Conservation (phyloP, 83 land plant genomes). For the Diphasiastrum complanatum region DNA sequence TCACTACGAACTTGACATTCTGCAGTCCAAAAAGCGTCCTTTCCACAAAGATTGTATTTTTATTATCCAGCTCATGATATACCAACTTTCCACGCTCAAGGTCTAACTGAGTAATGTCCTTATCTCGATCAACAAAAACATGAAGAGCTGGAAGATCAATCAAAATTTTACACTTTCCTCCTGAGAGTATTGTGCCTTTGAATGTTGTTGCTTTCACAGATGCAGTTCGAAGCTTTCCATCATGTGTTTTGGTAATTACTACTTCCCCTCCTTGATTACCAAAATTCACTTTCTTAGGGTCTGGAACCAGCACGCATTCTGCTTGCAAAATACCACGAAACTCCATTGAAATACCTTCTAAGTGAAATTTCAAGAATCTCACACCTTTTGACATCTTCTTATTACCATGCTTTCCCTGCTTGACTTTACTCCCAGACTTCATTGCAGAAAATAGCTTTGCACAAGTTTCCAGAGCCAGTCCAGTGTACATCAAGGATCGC, state of each 20-base stretch:
- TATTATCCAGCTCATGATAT: slow-evolving; percentile 57
- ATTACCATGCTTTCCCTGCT: slow-evolving; percentile 24
- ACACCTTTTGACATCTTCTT: slow-evolving; percentile 39
- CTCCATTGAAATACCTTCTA: slow-evolving; percentile 54
- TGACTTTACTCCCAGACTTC: slow-evolving; percentile 25
- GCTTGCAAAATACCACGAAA: slow-evolving; percentile 47
- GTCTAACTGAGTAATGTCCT: slow-evolving; percentile 53
- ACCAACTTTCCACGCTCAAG: slow-evolving; percentile 56
- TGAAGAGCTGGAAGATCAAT: slow-evolving; percentile 53
- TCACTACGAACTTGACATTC: slow-evolving; percentile 66
- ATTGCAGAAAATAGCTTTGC: slow-evolving; percentile 36
- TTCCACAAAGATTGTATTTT: slow-evolving; percentile 26
- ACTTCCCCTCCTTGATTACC: slow-evolving; percentile 84
- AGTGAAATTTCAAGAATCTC: slow-evolving; percentile 41
- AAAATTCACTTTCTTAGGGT: slow-evolving; percentile 89
- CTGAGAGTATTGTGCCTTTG: slow-evolving; percentile 21
- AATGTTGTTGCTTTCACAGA: slow-evolving; percentile 36
- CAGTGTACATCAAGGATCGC: slow-evolving; percentile 50
- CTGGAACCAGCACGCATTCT: slow-evolving; percentile 52
- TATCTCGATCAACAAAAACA: slow-evolving; percentile 52
- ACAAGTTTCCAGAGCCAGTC: slow-evolving; percentile 43
- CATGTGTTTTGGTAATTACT: slow-evolving; percentile 50
- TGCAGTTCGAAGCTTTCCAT: slow-evolving; percentile 73
- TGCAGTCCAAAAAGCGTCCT: slow-evolving; percentile 54
- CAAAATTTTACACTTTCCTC: slow-evolving; percentile 36